Base-by-base conservation (phyloP, 176 grass and related monocot genomes). In the Bromus sterilis region DNA sequence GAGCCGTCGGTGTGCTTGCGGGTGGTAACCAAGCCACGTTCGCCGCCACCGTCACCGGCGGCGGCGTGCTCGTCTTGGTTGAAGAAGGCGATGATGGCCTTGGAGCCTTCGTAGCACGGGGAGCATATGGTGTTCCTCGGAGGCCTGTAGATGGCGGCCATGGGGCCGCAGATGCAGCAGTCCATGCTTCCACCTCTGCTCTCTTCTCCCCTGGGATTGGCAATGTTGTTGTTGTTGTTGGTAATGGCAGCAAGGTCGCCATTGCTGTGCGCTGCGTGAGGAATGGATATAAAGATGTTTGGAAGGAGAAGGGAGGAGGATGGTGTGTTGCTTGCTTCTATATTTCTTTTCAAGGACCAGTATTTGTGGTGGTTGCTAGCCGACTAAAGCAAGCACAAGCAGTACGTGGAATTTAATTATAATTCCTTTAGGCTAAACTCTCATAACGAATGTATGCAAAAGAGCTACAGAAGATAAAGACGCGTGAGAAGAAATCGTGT, bases 111-210 rank as follows among this genome's bases (percentile, higher is more conserved):
- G 11, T 91, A 87, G 88, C 94, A 97, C 18, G 85, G 78, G 37
- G 80, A 44, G 29, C 94, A 97, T 65, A 97, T 76, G 83, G 77
- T 20, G 74, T 94, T 98, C 75, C 95, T 93, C 0, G 95, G 92
- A 69, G 82, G 95, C 74, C 88, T 94, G 83, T 93, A 98, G 32
- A 88, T 31, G 53, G 76, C 72, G 1, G 78, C 88, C 84, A 91
- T 77, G 60, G 92, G 92, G 61, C 95, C 91, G 72, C 95, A 98
- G 56, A 98, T 88, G 90, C 95, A 98, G 78, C 95, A 98, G 72
- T 98, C 95, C 92, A 98, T 98, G 78, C 6, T 26, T 66, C n/a
- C 6, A 25, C 23, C 78, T 61, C n/a, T 39, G 3, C 24, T 12
- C 49, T 28, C 25, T 78, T 65, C 55, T 92, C 13, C 26, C 34